Base-by-base conservation (phyloP, 192 early-diverging fungal species). In the Pilaira anomala region DNA sequence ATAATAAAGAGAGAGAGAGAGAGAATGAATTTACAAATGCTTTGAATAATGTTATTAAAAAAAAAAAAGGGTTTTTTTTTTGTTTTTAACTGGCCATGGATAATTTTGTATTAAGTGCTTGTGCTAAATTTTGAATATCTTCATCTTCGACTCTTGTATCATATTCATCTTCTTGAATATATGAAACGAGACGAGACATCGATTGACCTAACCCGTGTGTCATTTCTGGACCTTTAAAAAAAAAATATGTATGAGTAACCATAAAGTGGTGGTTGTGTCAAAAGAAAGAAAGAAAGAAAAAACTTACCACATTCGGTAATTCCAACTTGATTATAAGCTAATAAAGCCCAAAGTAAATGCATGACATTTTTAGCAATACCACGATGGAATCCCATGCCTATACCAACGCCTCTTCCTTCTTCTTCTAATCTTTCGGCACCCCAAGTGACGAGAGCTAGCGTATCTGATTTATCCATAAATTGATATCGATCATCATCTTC, bases 101-200 rank as follows among this genome's bases (percentile, higher is more conserved):
- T 33, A 65, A 8, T 46, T 65, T 65, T 48, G 63, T 56, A 48
- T 65, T 65, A 9, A 65, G 28, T 11, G 63, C 63, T 16, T 65
- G 53, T 21, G 56, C 68, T 29, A 69, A 44, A 50, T 58, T 63
- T 18, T 69, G 68, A 28, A 69, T 63, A 29, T 62, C 68, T 44
- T 63, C 68, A 51, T 72, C 71, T 42, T 66, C 71, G 3, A 66
- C 46, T 24, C 50, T 53, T 3, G 24, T 50, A 30, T 72, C 71
- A 19, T 63, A 56, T 21, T 72, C 71, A 45, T 72, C 63, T 11
- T 65, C 71, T 3, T 72, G 50, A 33, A 72, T 72, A 25, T 72
- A 67, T 14, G 58, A 67, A 14, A 66, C 60, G 42, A 72, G 33
- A 22, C 59, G 52, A 3, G 48, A 62, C 63, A 72, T 67, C 2